phyloP scores from a whole-genome alignment of 1,284 basidiomycete species.

The Vanrija pseudolonga region DNA sequence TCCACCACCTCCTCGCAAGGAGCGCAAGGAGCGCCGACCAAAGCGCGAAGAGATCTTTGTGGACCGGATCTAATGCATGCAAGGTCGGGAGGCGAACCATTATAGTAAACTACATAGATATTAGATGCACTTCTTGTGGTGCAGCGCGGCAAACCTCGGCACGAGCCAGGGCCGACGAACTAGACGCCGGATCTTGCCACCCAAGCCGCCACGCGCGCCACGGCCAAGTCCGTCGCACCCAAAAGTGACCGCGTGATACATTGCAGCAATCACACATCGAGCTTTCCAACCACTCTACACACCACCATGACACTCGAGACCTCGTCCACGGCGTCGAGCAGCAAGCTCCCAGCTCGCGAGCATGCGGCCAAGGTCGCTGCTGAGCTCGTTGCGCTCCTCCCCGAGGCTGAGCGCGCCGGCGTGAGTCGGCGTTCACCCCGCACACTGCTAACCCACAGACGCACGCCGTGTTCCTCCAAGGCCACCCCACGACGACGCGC shows the following conservation, averaged over 20 bases:
- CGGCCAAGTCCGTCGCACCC: too few species aligned
- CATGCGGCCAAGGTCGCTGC: conserved; percentile 41
- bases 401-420: conserved; percentile 22
- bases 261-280: background rate
- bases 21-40: conserved; percentile 3
- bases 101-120: too few species aligned
- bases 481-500: conserved; percentile 58
- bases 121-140: too few species aligned
- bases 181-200: too few species aligned
- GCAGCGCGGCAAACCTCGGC: too few species aligned
- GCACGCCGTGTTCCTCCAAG: conserved; percentile 49
- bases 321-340: background rate
- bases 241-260: too few species aligned
- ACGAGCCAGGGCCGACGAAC: too few species aligned
- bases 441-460: conserved; percentile 13
- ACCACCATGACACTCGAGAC: conserved; percentile 6
- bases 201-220: too few species aligned
- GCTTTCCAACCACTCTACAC: background rate
- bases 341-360: conserved; percentile 37
- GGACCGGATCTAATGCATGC: conserved; percentile 9
- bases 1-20: conserved; percentile 4
- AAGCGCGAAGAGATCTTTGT: conserved; percentile 1
- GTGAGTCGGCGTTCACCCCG: conserved; percentile 18
- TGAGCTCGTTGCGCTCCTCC: conserved; percentile 33
- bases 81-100: too few species aligned